Evolutionary conservation across 352 stramenopile species (phyloP).

Genomic region (Phytophthora fragariaefolia): DNA sequence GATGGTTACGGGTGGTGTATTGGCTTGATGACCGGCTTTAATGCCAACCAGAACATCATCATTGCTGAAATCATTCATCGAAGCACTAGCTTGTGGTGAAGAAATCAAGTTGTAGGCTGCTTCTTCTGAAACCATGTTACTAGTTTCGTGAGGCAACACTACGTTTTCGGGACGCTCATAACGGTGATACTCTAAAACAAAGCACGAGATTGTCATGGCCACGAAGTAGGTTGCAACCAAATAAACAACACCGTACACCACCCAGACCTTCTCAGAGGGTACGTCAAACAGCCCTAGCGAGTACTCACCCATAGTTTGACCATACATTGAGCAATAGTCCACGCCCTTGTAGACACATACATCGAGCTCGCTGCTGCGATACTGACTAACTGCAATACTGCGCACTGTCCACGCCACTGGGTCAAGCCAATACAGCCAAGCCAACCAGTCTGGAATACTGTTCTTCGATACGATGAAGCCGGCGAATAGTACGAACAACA

Average conservation of each 20-base stretch:
- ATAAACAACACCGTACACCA: background rate
- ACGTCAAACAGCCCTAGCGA: conserved; percentile 3
- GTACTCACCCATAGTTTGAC: conserved; percentile 5
- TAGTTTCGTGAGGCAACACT: background rate
- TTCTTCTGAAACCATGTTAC: background rate
- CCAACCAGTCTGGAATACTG: background rate
- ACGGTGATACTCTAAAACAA: background rate
- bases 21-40: background rate
- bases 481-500: background rate
- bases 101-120: conserved; percentile 5
- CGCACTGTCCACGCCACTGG: conserved; percentile 4
- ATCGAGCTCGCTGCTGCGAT: conserved; percentile 4
- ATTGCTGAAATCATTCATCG: background rate
- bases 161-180: conserved; percentile 3
- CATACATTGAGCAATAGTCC: conserved; percentile 2
- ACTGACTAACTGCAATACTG: conserved; percentile 8
- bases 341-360: background rate
- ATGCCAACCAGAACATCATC: background rate
- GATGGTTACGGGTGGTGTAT: background rate
- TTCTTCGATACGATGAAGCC: conserved; percentile 7
- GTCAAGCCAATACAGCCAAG: conserved; percentile 6
- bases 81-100: background rate
- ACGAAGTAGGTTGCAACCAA: conserved; percentile 3
- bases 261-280: background rate
- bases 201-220: background rate